Base-by-base conservation (phyloP, 345 rosid genomes). In the Sapria himalayana region DNA sequence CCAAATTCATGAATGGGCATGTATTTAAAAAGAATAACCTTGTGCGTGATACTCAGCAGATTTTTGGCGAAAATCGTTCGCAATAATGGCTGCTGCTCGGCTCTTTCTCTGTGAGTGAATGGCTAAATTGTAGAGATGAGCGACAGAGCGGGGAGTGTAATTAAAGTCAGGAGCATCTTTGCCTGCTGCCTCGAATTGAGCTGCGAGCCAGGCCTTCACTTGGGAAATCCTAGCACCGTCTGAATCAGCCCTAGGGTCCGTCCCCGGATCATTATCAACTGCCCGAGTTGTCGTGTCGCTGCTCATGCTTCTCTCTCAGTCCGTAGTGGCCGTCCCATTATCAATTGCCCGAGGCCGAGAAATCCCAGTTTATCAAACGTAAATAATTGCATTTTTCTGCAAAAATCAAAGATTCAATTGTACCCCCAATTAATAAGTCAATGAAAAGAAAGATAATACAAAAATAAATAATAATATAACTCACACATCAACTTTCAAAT, bases 31-130 rank as follows among this genome's bases (percentile, higher is more conserved):
- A 31, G 17, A 41, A 45, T 39, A 29, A 78, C 98, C 94, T 71
- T 82, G 98, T 5, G 94, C 66, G 1, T 81, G 91, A 29, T 76
- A 82, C 54, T 82, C 98, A 0, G 80, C 59, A 29, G 93, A 78
- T 25, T 82, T 89, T n/a, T 43, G 77, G 39, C 95, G 86, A 51
- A 89, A 82, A 69, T 89, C 98, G 24, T 72, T 69, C 29, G 93
- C 93, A 37, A 89, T 76, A 39, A 89, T 79, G 66, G 41, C 61
- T 38, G 95, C 84, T 25, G 98, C 79, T 39, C 82, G 74, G 8
- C 91, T 65, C 49, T 82, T 82, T 38, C 93, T 77, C 46, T 82
- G 98, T 7, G 95, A 89, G 14, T 64, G 64, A 20, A 81, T 58
- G 25, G 92, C 95, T 35, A 82, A 57, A 44, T 79, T 82, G 58